Evolutionary conservation across 805 yeast species (phyloP), one percentile per base, ranked within the genome.

Genomic region (Spathaspora arborariae): DNA sequence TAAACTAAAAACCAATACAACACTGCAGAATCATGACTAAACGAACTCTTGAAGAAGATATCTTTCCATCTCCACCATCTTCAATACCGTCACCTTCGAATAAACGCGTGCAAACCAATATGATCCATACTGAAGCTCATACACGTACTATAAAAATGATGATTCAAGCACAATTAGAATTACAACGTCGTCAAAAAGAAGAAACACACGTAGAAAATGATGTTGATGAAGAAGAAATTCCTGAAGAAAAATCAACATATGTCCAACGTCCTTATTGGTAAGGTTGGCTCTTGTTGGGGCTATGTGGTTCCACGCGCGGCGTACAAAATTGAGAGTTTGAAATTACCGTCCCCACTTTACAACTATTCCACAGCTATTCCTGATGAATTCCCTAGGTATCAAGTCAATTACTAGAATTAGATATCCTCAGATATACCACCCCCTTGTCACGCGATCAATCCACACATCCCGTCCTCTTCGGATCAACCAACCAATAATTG

Each of bases 101-200:
- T 16, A 30, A 30, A 30, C 35, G 35, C 35, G 35, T 41, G 4
- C 74, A 68, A 50, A 50, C 45, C 1, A 46, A 45, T 19, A 56
- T 55, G 42, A 65, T 68, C 41, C 69, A 63, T 39, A 56, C 65
- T 24, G 67, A 67, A 21, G 52, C 52, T 2, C 74, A 68, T 46
- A 30, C 47, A 5, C 41, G 50, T n/a, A 68, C 72, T 0, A 61
- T 68, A 6, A 41, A 54, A 6, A 49, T 66, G 53, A 50, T 68
- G 63, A 63, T 68, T 70, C 48, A 51, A 20, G 63, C 70, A 1
- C 65, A 56, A 55, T 51, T 37, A 26, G 40, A 49, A 40, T 42
- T 43, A 27, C 49, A 53, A 19, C 49, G 44, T 16, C 42, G 45
- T 24, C 45, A 45, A 38, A 51, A 45, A 22, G 35, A 15, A 36